Percentiles rank a stretch among this genome's conserved stretches.
Evolutionary conservation across 306 rosid species (phyloP).

Genomic region (Leucaena leucocephala): DNA sequence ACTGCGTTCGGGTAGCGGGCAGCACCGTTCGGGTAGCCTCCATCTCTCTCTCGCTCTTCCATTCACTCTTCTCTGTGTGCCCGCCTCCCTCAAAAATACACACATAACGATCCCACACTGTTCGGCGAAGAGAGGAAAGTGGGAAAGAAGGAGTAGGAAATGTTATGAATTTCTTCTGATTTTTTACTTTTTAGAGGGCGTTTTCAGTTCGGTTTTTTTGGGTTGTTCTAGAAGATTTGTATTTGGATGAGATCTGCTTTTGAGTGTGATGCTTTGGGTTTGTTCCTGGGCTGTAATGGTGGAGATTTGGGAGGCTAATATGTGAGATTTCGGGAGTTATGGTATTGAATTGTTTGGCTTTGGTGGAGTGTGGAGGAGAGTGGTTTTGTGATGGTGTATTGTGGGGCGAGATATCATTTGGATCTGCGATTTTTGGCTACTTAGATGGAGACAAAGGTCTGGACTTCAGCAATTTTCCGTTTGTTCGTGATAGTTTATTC

Average conservation of each 20-base stretch:
- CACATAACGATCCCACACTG: conserved; percentile 42
- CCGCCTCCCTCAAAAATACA: conserved; percentile 68
- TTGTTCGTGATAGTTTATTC: conserved; percentile 63
- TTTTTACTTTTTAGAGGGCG: conserved; percentile 9
- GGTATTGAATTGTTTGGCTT: conserved; percentile 40
- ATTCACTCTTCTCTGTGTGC: conserved; percentile 40
- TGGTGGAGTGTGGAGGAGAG: conserved; percentile 19
- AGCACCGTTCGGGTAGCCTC: conserved; percentile 43
- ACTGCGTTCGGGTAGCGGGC: conserved; percentile 88
- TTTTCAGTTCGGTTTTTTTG: conserved; percentile 34
- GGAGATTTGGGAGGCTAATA: conserved; percentile 45
- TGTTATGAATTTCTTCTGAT: conserved; percentile 41
- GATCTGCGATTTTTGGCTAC: conserved; percentile 77
- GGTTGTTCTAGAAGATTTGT: conserved; percentile 27
- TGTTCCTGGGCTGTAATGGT: conserved; percentile 45
- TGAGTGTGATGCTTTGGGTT: conserved; percentile 43
- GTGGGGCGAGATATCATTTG: conserved; percentile 56
- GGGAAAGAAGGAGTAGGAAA: conserved; percentile 33
- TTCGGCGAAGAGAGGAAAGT: conserved; percentile 34
- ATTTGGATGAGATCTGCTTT: conserved; percentile 63
- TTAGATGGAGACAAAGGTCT: conserved; percentile 62
- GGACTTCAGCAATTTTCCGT: conserved; percentile 58
- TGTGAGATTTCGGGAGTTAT: conserved; percentile 52
- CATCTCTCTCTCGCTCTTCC: conserved; percentile 3
- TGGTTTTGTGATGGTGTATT: conserved; percentile 57